Conservation (phyloP, 106 monocot species). For the Apostasia ramifera region DNA sequence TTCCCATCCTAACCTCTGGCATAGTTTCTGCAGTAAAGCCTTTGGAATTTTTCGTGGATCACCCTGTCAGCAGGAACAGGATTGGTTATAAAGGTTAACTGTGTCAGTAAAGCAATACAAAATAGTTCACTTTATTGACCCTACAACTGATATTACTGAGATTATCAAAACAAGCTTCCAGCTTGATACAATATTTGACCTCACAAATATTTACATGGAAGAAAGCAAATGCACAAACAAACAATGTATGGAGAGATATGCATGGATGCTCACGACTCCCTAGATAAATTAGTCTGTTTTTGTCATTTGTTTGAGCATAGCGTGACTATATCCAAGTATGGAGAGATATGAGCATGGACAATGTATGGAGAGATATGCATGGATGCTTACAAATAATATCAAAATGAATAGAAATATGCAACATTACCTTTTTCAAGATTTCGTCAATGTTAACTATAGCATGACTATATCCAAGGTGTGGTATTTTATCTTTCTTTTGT, state of each 20-base stretch:
- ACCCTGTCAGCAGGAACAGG: slow-evolving; percentile 40
- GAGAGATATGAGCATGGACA: too few relatives aligned
- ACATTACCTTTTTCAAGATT: slow-evolving; percentile 71
- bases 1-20: slow-evolving; percentile 92
- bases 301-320: too few relatives aligned
- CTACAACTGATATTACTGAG: too few relatives aligned
- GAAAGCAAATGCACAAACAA: slow-evolving; percentile 2
- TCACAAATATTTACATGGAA: too few relatives aligned
- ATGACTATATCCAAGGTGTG: slow-evolving; percentile 31
- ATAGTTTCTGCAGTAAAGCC: slow-evolving; percentile 79
- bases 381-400: background rate
- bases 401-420: background rate
- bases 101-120: too few relatives aligned
- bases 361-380: background rate
- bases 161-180: too few relatives aligned
- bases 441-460: slow-evolving; percentile 52
- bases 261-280: background rate
- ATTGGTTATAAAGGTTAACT: too few relatives aligned
- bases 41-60: slow-evolving; percentile 68
- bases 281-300: background rate
- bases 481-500: slow-evolving; percentile 37
- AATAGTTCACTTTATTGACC: too few relatives aligned
- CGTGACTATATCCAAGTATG: too few relatives aligned
- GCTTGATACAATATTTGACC: too few relatives aligned
- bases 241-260: background rate